Conservation (phyloP, 768 basidiomycete species). For the Boletales sp. region DNA sequence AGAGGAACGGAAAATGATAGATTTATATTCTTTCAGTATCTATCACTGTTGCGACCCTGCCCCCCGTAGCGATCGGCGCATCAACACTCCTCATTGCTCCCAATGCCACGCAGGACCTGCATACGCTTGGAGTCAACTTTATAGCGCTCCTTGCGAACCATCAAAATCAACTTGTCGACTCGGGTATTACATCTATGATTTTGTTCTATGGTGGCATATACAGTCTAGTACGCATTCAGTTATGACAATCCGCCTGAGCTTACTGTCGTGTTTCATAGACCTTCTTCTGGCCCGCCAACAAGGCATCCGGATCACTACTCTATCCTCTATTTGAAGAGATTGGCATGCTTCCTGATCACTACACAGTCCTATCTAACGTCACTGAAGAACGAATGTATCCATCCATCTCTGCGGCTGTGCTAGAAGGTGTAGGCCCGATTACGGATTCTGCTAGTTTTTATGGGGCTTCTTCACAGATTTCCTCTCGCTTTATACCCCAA, state of each 20-base stretch:
- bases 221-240: slow-evolving; percentile 2
- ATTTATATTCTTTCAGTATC: slow-evolving; percentile 4
- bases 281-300: slow-evolving; percentile 8
- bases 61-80: slow-evolving; percentile 5
- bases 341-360: slow-evolving; percentile 6
- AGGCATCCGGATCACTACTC: slow-evolving; percentile 6
- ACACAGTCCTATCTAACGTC: slow-evolving; percentile 8
- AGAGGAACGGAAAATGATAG: neutral
- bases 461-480: slow-evolving; percentile 5
- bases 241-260: neutral
- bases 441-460: slow-evolving; percentile 8
- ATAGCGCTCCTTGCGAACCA: slow-evolving; percentile 18
- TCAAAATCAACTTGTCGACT: slow-evolving; percentile 9
- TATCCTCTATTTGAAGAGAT: slow-evolving; percentile 16
- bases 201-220: neutral
- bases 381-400: slow-evolving; percentile 10
- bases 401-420: slow-evolving; percentile 7
- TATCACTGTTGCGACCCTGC: slow-evolving; percentile 13
- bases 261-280: neutral
- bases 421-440: slow-evolving; percentile 3
- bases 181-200: slow-evolving; percentile 4
- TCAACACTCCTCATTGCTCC: slow-evolving; percentile 8
- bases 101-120: slow-evolving; percentile 10
- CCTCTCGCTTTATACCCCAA: slow-evolving; percentile 16
- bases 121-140: slow-evolving; percentile 9